Base-by-base conservation (phyloP, 1,139 yeast species). In the Debaryomycetaceae sp. region DNA sequence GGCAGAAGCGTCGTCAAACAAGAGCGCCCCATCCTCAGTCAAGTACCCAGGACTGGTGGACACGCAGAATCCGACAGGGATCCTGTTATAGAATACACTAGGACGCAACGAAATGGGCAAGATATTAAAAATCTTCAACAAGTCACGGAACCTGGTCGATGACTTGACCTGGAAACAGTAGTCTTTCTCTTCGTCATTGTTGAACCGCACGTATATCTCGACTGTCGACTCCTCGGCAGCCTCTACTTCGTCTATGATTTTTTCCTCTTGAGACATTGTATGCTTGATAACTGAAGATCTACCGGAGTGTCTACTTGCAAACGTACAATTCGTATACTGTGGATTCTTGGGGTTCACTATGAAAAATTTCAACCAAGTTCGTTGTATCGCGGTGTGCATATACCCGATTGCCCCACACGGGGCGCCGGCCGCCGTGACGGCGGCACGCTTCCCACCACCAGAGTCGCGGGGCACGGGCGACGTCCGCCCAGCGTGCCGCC, bases 91-190 rank as follows among this genome's bases (percentile, higher is more conserved):
- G 63, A 90, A 90, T 45, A 87, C 69, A 34, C 84, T 78, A 11
- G 98, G 98, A 54, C 95, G 78, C 52, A 91, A 75, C 35, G 87
- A 78, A 58, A 90, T 77, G 35, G 95, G 95, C 52, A 87, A 68
- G 1, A 77, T 63, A 30, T 74, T 68, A 60, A 90, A 89, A 44
- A 91, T 79, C 45, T 76, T 70, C 52, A 72, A 62, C 52, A 91
- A 73, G 49, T 78, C 83, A 23, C 72, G 68, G 53, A 89, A 83
- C 4, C 81, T 71, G 41, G 81, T 77, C 22, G 76, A 70, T 14
- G 80, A 68, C 38, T 76, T 75, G 14, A 91, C 79, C 53, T 81
- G 86, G 70, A 93, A 89, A 56, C 97, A 88, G 65, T 89, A 91
- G 63, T 93, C 99, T 63, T 86, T 86, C 57, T 89, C 97, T 44